These are phyloP conservation scores for Penicillium sp. DNA, from an alignment of 2,329 filamentous ascomycete species.

Conservation along the genomic window DNA sequence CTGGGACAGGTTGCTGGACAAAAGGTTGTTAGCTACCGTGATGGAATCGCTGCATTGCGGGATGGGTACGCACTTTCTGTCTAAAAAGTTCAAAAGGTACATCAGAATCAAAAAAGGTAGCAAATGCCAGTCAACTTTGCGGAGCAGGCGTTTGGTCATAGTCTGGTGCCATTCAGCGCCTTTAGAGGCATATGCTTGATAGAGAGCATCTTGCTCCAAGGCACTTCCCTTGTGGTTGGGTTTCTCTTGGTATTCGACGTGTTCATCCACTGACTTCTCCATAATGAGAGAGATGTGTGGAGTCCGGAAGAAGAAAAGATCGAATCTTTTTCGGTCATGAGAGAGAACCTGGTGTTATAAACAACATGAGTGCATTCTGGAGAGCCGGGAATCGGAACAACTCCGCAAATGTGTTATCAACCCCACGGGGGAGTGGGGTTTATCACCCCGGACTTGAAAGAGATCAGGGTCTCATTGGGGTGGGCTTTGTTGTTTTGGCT, in stretches of 20 bases:
- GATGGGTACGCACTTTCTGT: constrained; percentile 28
- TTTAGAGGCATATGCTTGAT: constrained; percentile 29
- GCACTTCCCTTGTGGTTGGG: constrained; percentile 1
- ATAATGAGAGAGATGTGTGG: not conserved
- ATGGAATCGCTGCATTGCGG: no score
- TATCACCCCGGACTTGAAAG: not conserved
- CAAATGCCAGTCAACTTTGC: constrained; percentile 32
- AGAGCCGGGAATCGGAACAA: not conserved
- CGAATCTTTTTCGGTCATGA: not conserved
- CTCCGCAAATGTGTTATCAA: not conserved
- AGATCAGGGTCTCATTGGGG: not conserved
- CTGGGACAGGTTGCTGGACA: constrained; percentile 53
- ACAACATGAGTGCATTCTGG: not conserved
- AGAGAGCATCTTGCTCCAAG: constrained; percentile 27
- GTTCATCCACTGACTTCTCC: not conserved
- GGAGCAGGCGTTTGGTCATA: constrained; percentile 26
- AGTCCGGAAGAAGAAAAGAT: not conserved
- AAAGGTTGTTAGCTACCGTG: not conserved
- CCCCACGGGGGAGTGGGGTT: not conserved
- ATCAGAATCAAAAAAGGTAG: constrained; percentile 34
- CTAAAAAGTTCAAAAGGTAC: constrained; percentile 36
- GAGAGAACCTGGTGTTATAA: not conserved
- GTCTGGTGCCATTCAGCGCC: constrained; percentile 28
- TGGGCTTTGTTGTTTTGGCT: not conserved
- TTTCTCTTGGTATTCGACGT: not conserved